phyloP scores from a whole-genome alignment of 106 monocot genomes.

The Xerophyta viscosa region DNA sequence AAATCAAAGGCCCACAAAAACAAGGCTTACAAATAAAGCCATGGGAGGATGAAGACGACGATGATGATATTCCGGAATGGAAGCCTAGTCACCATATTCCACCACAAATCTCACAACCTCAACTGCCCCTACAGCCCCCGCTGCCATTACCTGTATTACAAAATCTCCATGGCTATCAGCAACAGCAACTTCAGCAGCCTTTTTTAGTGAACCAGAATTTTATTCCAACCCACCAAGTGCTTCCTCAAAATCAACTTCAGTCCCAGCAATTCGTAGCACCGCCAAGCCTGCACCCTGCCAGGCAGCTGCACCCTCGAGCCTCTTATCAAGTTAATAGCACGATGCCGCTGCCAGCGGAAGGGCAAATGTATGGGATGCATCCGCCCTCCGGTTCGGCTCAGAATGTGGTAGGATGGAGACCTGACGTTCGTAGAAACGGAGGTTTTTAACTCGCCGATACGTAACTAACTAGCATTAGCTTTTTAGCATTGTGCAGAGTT shows the following conservation, averaged over 20 bases:
- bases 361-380: slow-evolving; percentile 9
- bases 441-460: background rate
- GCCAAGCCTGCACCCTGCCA: slow-evolving; percentile 13
- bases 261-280: background rate
- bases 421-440: slow-evolving; percentile 4
- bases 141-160: slow-evolving; percentile 4
- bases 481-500: too few species aligned
- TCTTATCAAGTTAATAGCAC: background rate
- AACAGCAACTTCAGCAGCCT: slow-evolving; percentile 9
- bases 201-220: slow-evolving; percentile 11
- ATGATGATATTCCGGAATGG: slow-evolving; percentile 76
- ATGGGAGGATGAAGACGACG: slow-evolving; percentile 30
- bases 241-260: background rate
- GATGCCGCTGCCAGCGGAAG: slow-evolving; percentile 2
- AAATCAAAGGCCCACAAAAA: slow-evolving; percentile 12
- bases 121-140: slow-evolving; percentile 9
- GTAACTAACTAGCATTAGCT: too few species aligned
- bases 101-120: background rate
- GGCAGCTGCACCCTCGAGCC: slow-evolving; percentile 5
- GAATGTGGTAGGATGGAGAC: slow-evolving; percentile 29
- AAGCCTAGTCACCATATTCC: slow-evolving; percentile 26
- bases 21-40: slow-evolving; percentile 7
- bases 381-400: slow-evolving; percentile 1
- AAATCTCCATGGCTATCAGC: slow-evolving; percentile 12
- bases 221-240: background rate